Base-by-base conservation (phyloP, 345 rosid species). In the Adansonia digitata region DNA sequence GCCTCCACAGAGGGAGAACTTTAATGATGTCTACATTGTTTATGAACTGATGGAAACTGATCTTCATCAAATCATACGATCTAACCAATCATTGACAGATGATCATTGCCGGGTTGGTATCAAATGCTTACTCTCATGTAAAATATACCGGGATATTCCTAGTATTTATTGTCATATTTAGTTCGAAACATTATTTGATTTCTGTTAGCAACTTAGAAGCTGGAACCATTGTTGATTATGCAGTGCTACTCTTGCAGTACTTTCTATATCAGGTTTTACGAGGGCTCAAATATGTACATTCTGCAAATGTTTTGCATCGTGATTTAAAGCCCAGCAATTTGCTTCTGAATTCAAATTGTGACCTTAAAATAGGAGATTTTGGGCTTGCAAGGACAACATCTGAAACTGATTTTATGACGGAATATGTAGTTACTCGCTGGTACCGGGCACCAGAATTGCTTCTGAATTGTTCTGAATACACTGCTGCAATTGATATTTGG, bases 401-500 rank as follows among this genome's bases (percentile, higher is more conserved):
- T 76, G 98, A 96, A 86, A 93, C 99, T 45, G 99, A 96, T 81
- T 96, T 96, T 78, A 96, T 96, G 99, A 96, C 98, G 13, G 99
- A 95, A 77, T 95, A 93, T 83, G 99, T 95, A 56, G 99, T 95
- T 71, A 95, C 99, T 26, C 96, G 98, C 48, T 96, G 99, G 99
- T 96, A 96, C 72, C 89, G 98, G 53, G 99, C 99, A 8, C 99
- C 98, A 15, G 99, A 96, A 82, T 80, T 96, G 80, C 98, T 96
- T 74, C 98, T 96, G 60, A 96, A 93, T 80, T 96, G 99, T 83
- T 93, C 99, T 7, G 98, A 96, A 80, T 96, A 96, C 81, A 96
- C 97, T 29, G 97, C 97, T 40, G 98, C 99, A 45, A 96, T 93
- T 40, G 99, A 96, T 83, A 92, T 96, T 60, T 96, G 99, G 99